phyloP scores from a whole-genome alignment of 2,329 filamentous ascomycete species.

The Cytospora paraplurivora region DNA sequence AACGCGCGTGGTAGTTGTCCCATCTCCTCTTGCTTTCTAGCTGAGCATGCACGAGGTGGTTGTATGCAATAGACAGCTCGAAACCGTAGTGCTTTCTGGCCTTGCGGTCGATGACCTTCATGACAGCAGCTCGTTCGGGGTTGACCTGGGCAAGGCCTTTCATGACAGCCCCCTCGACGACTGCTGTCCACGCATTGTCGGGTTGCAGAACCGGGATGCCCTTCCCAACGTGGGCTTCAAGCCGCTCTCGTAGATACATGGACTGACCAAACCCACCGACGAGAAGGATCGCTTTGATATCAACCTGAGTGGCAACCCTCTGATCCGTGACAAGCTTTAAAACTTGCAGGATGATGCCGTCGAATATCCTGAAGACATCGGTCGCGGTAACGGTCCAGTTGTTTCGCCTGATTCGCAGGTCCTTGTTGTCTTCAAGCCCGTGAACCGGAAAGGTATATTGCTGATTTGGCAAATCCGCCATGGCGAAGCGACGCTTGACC shows the following conservation, averaged over 20 bases:
- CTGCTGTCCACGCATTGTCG: slow-evolving; percentile 51
- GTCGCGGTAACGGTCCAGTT: slow-evolving; percentile 42
- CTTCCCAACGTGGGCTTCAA: neutral
- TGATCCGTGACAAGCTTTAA: slow-evolving; percentile 48
- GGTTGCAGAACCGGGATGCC: slow-evolving; percentile 50
- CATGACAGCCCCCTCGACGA: slow-evolving; percentile 55
- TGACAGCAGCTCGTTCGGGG: slow-evolving; percentile 39
- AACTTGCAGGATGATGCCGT: slow-evolving; percentile 47
- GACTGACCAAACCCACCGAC: slow-evolving; percentile 48
- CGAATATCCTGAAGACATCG: slow-evolving; percentile 47
- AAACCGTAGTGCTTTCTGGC: slow-evolving; percentile 49
- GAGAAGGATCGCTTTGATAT: slow-evolving; percentile 4
- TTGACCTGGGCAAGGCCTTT: slow-evolving; percentile 46
- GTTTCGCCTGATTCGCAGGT: slow-evolving; percentile 42
- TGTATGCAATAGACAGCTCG: slow-evolving; percentile 38
- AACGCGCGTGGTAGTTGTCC: slow-evolving; percentile 42
- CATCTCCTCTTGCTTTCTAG: slow-evolving; percentile 40
- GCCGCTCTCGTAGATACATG: slow-evolving; percentile 40
- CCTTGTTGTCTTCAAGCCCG: slow-evolving; percentile 42
- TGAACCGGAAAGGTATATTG: slow-evolving; percentile 41
- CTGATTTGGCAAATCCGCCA: slow-evolving; percentile 41
- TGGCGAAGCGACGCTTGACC: slow-evolving; percentile 42
- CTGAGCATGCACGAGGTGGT: slow-evolving; percentile 37
- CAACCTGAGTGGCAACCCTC: slow-evolving; percentile 43
- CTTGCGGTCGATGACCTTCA: slow-evolving; percentile 44